Conservation (phyloP, 345 rosid genomes). For the Abelmoschus esculentus region DNA sequence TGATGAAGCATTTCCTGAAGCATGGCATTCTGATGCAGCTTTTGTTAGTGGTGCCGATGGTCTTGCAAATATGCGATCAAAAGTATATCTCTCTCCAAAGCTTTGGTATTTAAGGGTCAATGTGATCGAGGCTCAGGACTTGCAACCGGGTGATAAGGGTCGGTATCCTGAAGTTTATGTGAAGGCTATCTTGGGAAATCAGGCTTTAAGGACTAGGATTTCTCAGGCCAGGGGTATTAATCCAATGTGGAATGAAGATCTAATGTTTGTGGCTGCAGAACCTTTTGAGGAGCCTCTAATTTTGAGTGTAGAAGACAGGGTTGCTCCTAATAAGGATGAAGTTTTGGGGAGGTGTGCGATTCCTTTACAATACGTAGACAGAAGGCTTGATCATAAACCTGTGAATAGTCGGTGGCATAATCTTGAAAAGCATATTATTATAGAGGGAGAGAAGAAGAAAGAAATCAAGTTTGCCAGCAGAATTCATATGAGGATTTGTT, state of each 20-base stretch:
- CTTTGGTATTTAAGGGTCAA: conserved; percentile 91
- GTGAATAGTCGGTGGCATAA: conserved; percentile 67
- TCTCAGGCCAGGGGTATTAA: conserved; percentile 56
- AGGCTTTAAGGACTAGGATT: conserved; percentile 49
- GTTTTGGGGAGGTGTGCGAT: conserved; percentile 55
- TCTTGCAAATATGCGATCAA: conserved; percentile 73
- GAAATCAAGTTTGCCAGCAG: conserved; percentile 74
- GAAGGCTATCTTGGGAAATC: conserved; percentile 58
- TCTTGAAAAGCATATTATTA: conserved; percentile 60
- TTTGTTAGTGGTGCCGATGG: conserved; percentile 68
- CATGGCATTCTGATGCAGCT: conserved; percentile 97
- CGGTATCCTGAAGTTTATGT: conserved; percentile 77
- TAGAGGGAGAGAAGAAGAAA: conserved; percentile 70
- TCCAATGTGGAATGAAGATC: conserved; percentile 93
- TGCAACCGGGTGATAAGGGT: conserved; percentile 51
- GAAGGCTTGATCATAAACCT: conserved; percentile 65
- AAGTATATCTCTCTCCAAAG: conserved; percentile 90
- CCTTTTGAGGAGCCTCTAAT: conserved; percentile 79
- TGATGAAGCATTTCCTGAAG: conserved; percentile 96
- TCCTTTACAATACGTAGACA: conserved; percentile 45
- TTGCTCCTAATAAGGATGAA: conserved; percentile 82
- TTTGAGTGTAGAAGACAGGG: conserved; percentile 71
- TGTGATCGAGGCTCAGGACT: conserved; percentile 90
- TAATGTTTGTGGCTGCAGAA: conserved; percentile 92
- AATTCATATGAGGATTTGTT: conserved; percentile 77